phyloP scores from a whole-genome alignment of 2,329 filamentous ascomycete genomes.

The Claviceps quebecensis region DNA sequence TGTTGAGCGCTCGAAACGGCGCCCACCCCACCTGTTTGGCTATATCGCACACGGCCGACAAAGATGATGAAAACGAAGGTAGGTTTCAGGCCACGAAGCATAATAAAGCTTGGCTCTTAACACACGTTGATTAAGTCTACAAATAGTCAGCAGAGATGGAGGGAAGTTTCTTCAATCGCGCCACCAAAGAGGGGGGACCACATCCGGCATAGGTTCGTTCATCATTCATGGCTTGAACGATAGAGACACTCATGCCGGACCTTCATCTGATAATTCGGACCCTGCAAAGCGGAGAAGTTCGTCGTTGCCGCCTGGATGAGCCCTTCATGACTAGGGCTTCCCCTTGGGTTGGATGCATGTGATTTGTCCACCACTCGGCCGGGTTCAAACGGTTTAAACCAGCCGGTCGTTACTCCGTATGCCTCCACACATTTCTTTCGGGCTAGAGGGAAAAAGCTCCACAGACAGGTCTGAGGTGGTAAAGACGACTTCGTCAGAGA shows the following conservation, averaged over 20 bases:
- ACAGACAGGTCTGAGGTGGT: neutral
- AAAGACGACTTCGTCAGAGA: neutral
- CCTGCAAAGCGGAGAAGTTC: neutral
- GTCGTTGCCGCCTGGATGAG: neutral
- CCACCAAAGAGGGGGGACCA: neutral
- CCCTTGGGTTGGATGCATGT: neutral
- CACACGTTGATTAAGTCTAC: no score
- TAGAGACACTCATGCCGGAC: no score
- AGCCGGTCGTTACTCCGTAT: neutral
- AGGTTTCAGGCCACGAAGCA: no score
- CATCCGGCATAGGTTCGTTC: neutral
- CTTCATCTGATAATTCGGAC: neutral
- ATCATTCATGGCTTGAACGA: neutral
- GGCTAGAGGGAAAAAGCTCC: neutral
- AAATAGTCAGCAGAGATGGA: no score
- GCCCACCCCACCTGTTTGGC: no score
- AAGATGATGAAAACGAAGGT: no score
- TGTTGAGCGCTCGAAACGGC: no score
- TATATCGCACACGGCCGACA: no score
- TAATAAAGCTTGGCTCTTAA: no score
- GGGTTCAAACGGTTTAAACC: neutral
- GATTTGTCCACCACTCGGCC: slow-evolving; percentile 1
- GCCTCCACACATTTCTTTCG: neutral
- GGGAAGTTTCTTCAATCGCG: no score
- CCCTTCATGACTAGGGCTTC: neutral